Evolutionary conservation across 1,284 basidiomycete genomes (phyloP).

Genomic region (Porogramme epimiltina): DNA sequence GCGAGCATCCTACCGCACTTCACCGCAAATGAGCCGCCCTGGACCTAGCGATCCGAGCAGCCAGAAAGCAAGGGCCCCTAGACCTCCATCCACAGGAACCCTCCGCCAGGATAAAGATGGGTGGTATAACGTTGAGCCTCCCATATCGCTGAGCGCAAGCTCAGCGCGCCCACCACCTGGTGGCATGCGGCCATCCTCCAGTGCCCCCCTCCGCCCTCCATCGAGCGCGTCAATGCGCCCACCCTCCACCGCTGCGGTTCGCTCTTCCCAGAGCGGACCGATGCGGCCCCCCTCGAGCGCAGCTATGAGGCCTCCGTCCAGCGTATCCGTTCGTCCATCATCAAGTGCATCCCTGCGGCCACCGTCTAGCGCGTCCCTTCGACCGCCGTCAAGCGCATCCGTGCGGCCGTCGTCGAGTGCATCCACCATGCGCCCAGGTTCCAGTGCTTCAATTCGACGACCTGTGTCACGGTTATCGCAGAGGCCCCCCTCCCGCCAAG

Average conservation of each 20-base stretch:
- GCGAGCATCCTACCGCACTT: no score
- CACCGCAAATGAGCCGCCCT: no score
- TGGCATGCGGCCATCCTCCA: slow-evolving; percentile 17
- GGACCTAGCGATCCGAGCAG: no score
- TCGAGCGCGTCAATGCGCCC: slow-evolving; percentile 39
- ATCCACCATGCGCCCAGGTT: slow-evolving; percentile 30
- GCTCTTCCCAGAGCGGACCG: slow-evolving; percentile 27
- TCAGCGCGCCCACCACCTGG: slow-evolving; percentile 10
- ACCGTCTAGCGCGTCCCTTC: slow-evolving; percentile 3
- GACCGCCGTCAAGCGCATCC: slow-evolving; percentile 31
- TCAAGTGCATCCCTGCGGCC: slow-evolving; percentile 37
- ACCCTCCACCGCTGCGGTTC: slow-evolving; percentile 31
- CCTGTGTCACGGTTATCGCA: slow-evolving; percentile 55
- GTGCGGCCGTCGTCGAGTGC: slow-evolving; percentile 34
- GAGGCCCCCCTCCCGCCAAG: slow-evolving; percentile 48
- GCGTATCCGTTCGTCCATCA: slow-evolving; percentile 29
- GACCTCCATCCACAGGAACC: not conserved
- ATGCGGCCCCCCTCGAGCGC: slow-evolving; percentile 24
- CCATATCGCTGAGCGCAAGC: slow-evolving; percentile 9
- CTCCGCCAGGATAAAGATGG: slow-evolving; percentile 17
- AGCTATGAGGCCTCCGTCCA: slow-evolving; percentile 36
- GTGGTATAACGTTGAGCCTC: slow-evolving; percentile 14
- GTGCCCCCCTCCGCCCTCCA: slow-evolving; percentile 32
- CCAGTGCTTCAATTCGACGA: slow-evolving; percentile 36
- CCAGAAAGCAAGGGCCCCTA: no score